Conservation (phyloP, 495 filamentous ascomycete species). For the Penicillium tannophilum region DNA sequence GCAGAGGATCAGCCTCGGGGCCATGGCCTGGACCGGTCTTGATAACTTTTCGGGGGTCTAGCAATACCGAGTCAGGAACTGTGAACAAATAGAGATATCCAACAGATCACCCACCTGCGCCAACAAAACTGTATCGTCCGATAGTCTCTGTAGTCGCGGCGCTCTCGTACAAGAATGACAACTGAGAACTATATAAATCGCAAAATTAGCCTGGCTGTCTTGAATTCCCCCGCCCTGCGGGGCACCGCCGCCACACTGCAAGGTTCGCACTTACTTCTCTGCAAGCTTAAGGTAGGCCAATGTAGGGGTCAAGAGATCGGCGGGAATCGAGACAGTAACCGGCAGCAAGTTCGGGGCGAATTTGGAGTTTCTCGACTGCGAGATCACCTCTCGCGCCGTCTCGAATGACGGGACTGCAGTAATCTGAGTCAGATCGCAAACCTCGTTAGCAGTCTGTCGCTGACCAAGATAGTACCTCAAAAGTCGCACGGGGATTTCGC, state of each 20-base stretch:
- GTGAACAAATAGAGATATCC: background rate
- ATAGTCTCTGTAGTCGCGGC: slow-evolving; percentile 88
- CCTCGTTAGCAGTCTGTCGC: background rate
- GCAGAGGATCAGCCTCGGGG: slow-evolving; percentile 77
- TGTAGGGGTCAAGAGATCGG: slow-evolving; percentile 89
- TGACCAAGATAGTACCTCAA: slow-evolving; percentile 5
- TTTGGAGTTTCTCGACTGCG: slow-evolving; percentile 45
- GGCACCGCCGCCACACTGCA: slow-evolving; percentile 3
- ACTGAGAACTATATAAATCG: slow-evolving; percentile 38
- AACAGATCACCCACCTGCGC: slow-evolving; percentile 60
- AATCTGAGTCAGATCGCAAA: slow-evolving; percentile 36
- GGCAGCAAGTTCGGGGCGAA: slow-evolving; percentile 82
- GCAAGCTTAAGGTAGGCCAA: slow-evolving; percentile 88
- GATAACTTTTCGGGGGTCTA: slow-evolving; percentile 81
- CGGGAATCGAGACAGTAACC: slow-evolving; percentile 80
- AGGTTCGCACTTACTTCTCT: slow-evolving; percentile 59
- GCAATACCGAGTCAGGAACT: slow-evolving; percentile 4
- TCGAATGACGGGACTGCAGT: slow-evolving; percentile 45
- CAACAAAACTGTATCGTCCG: slow-evolving; percentile 92
- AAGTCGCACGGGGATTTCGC: background rate
- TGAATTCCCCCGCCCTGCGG: slow-evolving; percentile 9
- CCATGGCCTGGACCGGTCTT: slow-evolving; percentile 89
- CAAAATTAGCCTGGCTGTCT: slow-evolving; percentile 17
- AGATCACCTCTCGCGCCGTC: slow-evolving; percentile 53
- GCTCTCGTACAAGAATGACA: slow-evolving; percentile 87